Percentiles rank a stretch among this genome's conserved stretches.
These are phyloP conservation scores for Sphagnum magellanicum DNA, from an alignment of 228 moss, liverwort and hornwort species.

Conservation along the genomic window DNA sequence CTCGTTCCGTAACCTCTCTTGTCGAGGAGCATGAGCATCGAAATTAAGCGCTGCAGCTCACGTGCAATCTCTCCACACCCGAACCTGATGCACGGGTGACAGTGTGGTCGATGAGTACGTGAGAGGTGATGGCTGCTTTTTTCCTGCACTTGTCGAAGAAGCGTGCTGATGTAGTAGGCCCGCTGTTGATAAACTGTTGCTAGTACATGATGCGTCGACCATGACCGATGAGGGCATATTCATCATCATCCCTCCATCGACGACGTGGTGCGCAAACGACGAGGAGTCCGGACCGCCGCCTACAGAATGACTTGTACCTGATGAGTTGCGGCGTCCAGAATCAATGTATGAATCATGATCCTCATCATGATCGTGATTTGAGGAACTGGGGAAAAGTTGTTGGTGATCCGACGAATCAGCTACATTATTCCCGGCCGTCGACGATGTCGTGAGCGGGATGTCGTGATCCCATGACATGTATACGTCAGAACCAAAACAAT, in stretches of 20 bases:
- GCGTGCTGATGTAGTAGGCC: background rate
- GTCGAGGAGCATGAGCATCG: too few species aligned
- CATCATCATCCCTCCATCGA: background rate
- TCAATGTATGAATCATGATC: background rate
- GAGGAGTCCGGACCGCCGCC: too few species aligned
- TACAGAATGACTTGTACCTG: too few species aligned
- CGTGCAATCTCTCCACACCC: constrained; percentile 34
- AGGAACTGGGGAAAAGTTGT: too few species aligned
- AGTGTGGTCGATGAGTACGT: constrained; percentile 29
- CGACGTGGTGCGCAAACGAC: too few species aligned
- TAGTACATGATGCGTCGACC: background rate
- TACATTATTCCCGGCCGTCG: background rate
- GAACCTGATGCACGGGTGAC: constrained; percentile 18
- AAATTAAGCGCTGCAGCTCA: background rate
- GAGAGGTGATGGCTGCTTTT: constrained; percentile 7
- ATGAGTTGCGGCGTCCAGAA: too few species aligned
- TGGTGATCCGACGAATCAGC: too few species aligned
- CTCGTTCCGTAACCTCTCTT: too few species aligned
- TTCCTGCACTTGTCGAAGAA: background rate
- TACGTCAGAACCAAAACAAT: constrained; percentile 1
- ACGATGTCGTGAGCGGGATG: constrained; percentile 2
- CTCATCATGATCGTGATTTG: background rate
- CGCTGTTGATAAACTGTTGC: background rate
- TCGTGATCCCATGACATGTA: constrained; percentile 42
- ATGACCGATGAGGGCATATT: background rate